These are phyloP conservation scores for Syzygium syzygioides DNA, from an alignment of 441 rosid genomes.

Conservation along the genomic window DNA sequence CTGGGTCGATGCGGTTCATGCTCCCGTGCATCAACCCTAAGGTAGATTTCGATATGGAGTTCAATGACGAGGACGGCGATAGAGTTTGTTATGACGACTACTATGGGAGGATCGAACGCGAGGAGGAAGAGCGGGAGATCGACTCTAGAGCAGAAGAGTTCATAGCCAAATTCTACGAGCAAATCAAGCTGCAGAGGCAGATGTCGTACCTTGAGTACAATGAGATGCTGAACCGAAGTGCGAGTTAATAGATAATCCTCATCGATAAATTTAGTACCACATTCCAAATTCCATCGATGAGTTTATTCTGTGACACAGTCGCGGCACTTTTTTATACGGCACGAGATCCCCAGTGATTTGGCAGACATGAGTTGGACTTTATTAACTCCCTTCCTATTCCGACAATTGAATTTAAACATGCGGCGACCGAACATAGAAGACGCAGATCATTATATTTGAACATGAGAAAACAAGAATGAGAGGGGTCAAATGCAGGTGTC, in stretches of 20 bases:
- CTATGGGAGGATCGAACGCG: conserved; percentile 12
- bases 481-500: too few relatives aligned
- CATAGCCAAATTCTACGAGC: conserved; percentile 65
- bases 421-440: neutral
- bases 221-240: conserved; percentile 20
- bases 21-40: conserved; percentile 65
- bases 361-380: neutral
- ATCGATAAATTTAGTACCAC: neutral
- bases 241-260: conserved; percentile 3
- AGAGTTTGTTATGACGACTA: conserved; percentile 3
- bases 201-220: conserved; percentile 48
- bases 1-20: conserved; percentile 56
- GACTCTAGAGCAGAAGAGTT: conserved; percentile 84
- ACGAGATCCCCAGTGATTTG: neutral
- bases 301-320: neutral
- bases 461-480: too few relatives aligned
- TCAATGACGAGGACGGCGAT: conserved; percentile 17
- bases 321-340: neutral
- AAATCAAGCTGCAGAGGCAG: conserved; percentile 79
- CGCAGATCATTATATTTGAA: too few relatives aligned
- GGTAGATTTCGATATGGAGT: conserved; percentile 53
- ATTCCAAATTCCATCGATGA: neutral
- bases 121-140: conserved; percentile 50
- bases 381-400: neutral
- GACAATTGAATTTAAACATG: neutral